Evolutionary conservation across 2,329 filamentous ascomycete genomes (phyloP).

Genomic region (Calonectria honghensis): DNA sequence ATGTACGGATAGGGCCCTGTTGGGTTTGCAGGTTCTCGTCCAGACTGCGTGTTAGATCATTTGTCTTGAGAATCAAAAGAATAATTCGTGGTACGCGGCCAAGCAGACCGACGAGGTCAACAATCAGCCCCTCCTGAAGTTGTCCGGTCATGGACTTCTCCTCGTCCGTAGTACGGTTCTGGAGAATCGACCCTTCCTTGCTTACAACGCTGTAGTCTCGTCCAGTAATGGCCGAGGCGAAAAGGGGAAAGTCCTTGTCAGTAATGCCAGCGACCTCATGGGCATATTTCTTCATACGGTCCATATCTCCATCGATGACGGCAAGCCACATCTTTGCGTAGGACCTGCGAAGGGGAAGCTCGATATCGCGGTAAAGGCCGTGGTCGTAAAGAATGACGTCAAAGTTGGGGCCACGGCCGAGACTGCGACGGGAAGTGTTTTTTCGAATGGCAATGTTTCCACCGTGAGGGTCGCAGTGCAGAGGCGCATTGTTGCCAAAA

Average conservation of each 20-base stretch:
- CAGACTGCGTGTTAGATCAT: conserved; percentile 93
- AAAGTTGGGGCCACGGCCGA: conserved; percentile 81
- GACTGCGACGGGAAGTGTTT: conserved; percentile 75
- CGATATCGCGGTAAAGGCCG: conserved; percentile 95
- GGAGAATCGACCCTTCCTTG: conserved; percentile 72
- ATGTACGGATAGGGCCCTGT: conserved; percentile 78
- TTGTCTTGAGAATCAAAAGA: conserved; percentile 96
- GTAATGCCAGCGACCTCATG: conserved; percentile 91
- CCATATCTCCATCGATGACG: conserved; percentile 91
- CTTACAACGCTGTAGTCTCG: conserved; percentile 89
- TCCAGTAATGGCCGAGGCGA: conserved; percentile 96
- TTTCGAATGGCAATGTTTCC: conserved; percentile 95
- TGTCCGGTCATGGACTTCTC: conserved; percentile 90
- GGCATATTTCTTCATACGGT: conserved; percentile 90
- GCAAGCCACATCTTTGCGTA: conserved; percentile 99
- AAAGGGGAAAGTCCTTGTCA: conserved; percentile 94
- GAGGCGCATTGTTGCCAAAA: conserved; percentile 89
- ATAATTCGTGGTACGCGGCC: conserved; percentile 94
- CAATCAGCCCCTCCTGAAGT: conserved; percentile 90
- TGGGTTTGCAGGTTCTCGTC: conserved; percentile 92
- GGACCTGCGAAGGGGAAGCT: conserved; percentile 83
- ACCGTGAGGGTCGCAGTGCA: conserved; percentile 98
- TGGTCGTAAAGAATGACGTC: conserved; percentile 98
- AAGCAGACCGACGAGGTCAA: conserved; percentile 90
- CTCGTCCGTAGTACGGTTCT: conserved; percentile 82